Base-by-base conservation (phyloP, 441 rosid species). In the Cnidoscolus chayamansa region DNA sequence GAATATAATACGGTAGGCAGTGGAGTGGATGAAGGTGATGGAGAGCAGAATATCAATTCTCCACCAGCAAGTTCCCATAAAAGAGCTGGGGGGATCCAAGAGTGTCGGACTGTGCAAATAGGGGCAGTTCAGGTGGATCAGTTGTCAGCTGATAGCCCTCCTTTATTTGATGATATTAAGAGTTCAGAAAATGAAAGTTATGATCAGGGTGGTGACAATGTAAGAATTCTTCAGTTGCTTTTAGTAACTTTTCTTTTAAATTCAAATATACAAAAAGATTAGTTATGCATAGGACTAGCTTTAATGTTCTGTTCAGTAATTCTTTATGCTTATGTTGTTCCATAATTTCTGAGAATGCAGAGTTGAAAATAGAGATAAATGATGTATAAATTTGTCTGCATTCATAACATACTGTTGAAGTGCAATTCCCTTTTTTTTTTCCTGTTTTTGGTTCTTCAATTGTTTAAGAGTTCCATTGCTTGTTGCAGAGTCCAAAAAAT, bases 181-280 rank as follows among this genome's bases (percentile, higher is more conserved):
- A 83, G 77, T 65, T 84, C 88, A 11, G 93, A 89, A 73, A 86
- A 80, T 77, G 87, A 84, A 59, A 85, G 79, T 51, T 79, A 72
- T 65, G 79, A 69, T 50, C 86, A 75, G 63, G 81, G 68, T 25
- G 72, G 75, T 49, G 80, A 74, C 70, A 80, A 74, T 70, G 92
- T 82, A 70, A 87, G 86, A 54, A 53, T 72, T 60, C 54, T 58
- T 31, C 45, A 51, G 3, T 61, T 76, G 7, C 55, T 55, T 76
- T 48, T 19, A 35, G 7, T 72, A 31, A 40, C 10, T 53, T 16
- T 19, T 10, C 1, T 1, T 40, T 40, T 40, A 35, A 35, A 35
- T 35, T 35, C 40, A 35, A 35, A 35, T 40, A n/a, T 56, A 2
- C n/a, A 60, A 25, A 20, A 19, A 20, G 48, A 25, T 17, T 13